Evolutionary conservation across 2,329 filamentous ascomycete genomes (phyloP), one percentile per base, ranked within the genome.

Genomic region (Ophiostoma himal-ulmi): DNA sequence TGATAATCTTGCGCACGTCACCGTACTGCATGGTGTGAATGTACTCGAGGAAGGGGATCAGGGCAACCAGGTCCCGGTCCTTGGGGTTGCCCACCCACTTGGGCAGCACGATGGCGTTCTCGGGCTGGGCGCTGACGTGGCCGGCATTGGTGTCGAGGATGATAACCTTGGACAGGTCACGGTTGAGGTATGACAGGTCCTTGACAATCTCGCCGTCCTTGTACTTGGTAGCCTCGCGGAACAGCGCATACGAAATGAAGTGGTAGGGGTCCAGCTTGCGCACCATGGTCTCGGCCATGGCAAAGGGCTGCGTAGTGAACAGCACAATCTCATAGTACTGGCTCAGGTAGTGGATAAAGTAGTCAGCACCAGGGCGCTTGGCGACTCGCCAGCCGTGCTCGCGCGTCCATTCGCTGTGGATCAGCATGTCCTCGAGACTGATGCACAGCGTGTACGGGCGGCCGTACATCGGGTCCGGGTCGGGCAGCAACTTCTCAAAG

Each of bases 291-390:
- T 97, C 93, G 37, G 89, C 94, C 78, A 92, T 91, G 77, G 88
- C 89, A 77, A 89, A 92, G 0, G 94, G 93, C 66, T 95, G 90
- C 54, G 88, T 92, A 41, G 95, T 99, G 82, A 98, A 99, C 74
- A 99, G 88, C 69, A 98, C 95, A 70, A 99, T 85, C 80, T 99
- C 95, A 78, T 97, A 99, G 85, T 99, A 98, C 80, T 97, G 94
- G 81, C 92, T 94, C 67, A 99, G 86, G 80, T 99, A 99, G 77
- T 92, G 92, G 74, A 99, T 83, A 83, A 99, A 99, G 83, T 99
- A 99, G 82, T 99, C 95, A 73, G 96, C 87, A 65, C 95, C 95
- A 48, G 95, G 95, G 68, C 95, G 88, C 83, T 99, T 99, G 37
- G 95, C 95, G 73, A 96, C 86, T 75, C 94, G 89, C 93, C 95